phyloP scores from a whole-genome alignment of 371 early-diverging fungal species.

The Mucor circinelloides region DNA sequence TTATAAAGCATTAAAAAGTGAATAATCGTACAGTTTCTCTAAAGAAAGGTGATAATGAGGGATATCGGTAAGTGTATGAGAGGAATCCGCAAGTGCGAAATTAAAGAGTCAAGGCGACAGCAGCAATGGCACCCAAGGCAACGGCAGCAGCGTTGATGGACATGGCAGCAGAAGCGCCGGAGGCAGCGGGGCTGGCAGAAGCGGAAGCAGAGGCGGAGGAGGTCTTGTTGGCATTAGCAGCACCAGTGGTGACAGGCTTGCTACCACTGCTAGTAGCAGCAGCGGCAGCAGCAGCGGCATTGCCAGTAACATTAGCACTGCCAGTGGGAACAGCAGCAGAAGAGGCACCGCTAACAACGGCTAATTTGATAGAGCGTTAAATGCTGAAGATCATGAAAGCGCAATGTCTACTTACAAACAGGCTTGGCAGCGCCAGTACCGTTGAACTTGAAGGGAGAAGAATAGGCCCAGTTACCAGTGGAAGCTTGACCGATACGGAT shows the following conservation, averaged over 20 bases:
- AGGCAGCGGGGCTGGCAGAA: slow-evolving; percentile 17
- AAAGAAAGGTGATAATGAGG: not conserved
- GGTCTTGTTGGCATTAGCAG: slow-evolving; percentile 17
- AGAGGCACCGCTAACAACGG: slow-evolving; percentile 19
- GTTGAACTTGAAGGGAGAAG: slow-evolving; percentile 43
- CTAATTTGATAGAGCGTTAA: not conserved
- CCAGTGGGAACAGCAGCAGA: slow-evolving; percentile 10
- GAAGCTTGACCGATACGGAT: slow-evolving; percentile 50
- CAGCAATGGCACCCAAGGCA: slow-evolving; percentile 42
- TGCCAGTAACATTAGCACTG: slow-evolving; percentile 6
- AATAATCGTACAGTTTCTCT: slow-evolving; percentile 14
- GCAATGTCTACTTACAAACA: slow-evolving; percentile 31
- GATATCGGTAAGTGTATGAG: not conserved
- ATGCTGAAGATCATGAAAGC: not conserved
- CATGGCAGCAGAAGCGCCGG: slow-evolving; percentile 18
- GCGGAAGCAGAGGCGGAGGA: slow-evolving; percentile 19
- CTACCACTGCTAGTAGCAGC: slow-evolving; percentile 20
- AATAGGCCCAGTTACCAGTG: slow-evolving; percentile 39
- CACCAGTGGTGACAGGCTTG: slow-evolving; percentile 10
- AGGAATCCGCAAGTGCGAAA: not conserved
- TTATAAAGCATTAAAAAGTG: slow-evolving; percentile 3
- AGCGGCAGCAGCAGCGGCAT: slow-evolving; percentile 22
- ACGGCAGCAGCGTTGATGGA: slow-evolving; percentile 30
- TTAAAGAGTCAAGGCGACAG: slow-evolving; percentile 40
- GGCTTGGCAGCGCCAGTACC: slow-evolving; percentile 44